A percentile compares a stretch with the other conserved stretches of the same genome.
phyloP scores from a whole-genome alignment of 805 yeast species.

The Pichia cabralensis region DNA sequence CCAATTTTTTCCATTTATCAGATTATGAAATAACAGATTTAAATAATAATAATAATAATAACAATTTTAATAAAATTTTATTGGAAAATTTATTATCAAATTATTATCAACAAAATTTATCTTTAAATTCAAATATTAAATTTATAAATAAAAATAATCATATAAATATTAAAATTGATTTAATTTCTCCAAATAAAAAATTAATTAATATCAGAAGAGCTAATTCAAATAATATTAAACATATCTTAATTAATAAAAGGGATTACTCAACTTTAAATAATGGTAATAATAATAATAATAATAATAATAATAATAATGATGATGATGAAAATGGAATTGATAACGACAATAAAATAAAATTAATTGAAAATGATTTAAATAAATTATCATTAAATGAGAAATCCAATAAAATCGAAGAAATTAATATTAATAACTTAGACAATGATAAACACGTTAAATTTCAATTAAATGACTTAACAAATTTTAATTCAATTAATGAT shows the following conservation, averaged over 20 bases:
- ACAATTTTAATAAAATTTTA: neutral
- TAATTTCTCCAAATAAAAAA: conserved; percentile 13
- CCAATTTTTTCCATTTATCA: neutral
- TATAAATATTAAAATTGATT: conserved; percentile 19
- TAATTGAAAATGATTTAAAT: conserved; percentile 12
- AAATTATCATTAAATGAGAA: conserved; percentile 4
- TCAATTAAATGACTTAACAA: too few species aligned
- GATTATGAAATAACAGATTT: neutral
- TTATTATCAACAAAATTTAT: too few species aligned
- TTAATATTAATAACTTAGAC: too few species aligned
- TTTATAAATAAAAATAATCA: conserved; percentile 21
- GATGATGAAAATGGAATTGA: too few species aligned
- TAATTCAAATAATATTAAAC: conserved; percentile 20
- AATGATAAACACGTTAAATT: too few species aligned
- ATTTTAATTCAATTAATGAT: too few species aligned
- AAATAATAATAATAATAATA: neutral
- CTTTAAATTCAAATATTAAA: neutral
- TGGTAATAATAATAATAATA: neutral
- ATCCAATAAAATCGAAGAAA: neutral
- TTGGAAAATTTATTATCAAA: too few species aligned
- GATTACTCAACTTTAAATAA: neutral
- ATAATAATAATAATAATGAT: neutral
- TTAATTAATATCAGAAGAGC: conserved; percentile 22
- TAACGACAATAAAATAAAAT: too few species aligned
- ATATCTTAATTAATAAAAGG: conserved; percentile 12